phyloP scores from a whole-genome alignment of 2,329 filamentous ascomycete genomes.

The Cadophora gregata region DNA sequence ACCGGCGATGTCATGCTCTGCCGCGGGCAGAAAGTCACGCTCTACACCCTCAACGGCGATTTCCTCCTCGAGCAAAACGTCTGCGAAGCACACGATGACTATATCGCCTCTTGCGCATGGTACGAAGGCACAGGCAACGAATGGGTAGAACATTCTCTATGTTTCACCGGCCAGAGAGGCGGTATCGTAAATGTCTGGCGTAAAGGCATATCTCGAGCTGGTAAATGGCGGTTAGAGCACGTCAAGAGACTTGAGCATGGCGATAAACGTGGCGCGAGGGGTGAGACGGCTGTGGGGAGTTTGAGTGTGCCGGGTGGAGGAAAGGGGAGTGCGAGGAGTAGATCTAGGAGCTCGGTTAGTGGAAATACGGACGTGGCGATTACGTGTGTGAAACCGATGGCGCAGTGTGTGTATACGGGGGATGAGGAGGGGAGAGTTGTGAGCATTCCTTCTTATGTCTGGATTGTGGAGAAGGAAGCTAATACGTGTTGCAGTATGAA shows the following conservation, averaged over 20 bases:
- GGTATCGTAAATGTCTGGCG: slow-evolving; percentile 84
- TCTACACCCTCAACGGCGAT: slow-evolving; percentile 90
- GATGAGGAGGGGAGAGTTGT: slow-evolving; percentile 94
- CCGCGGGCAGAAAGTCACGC: slow-evolving; percentile 72
- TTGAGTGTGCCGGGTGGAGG: slow-evolving; percentile 36
- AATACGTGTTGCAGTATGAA: slow-evolving; percentile 19
- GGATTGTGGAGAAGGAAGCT: background rate
- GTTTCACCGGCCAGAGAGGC: slow-evolving; percentile 87
- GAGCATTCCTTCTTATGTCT: slow-evolving; percentile 48
- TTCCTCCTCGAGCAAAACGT: slow-evolving; percentile 82
- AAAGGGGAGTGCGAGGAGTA: slow-evolving; percentile 24
- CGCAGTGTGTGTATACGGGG: slow-evolving; percentile 86
- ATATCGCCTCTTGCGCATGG: slow-evolving; percentile 82
- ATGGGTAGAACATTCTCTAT: slow-evolving; percentile 84
- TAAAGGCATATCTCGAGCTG: slow-evolving; percentile 51
- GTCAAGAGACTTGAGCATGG: slow-evolving; percentile 83
- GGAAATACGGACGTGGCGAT: slow-evolving; percentile 70
- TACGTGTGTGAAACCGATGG: slow-evolving; percentile 84
- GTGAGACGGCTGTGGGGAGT: slow-evolving; percentile 44
- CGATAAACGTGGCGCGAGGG: slow-evolving; percentile 68
- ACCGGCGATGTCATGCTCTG: slow-evolving; percentile 90
- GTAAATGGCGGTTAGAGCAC: slow-evolving; percentile 68
- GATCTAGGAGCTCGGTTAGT: slow-evolving; percentile 23
- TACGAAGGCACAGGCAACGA: slow-evolving; percentile 94
- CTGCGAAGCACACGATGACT: slow-evolving; percentile 74